Evolutionary conservation across 371 early-diverging fungal genomes (phyloP).

Genomic region (Capillidium rhysosporum): DNA sequence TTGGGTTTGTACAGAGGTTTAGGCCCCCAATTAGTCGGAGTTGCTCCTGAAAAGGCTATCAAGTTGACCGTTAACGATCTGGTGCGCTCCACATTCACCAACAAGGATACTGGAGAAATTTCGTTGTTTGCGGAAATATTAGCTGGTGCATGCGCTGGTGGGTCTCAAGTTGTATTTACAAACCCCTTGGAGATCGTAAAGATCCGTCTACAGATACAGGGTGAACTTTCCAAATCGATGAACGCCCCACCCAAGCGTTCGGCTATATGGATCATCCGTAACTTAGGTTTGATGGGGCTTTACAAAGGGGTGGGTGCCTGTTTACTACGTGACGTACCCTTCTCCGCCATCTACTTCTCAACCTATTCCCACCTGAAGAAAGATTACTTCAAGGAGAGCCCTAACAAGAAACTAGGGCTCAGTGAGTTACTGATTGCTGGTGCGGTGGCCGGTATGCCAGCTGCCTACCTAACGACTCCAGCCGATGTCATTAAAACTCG

Average conservation of each 20-base stretch:
- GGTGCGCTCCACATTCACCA: slow-evolving; percentile 48
- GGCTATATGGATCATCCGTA: slow-evolving; percentile 76
- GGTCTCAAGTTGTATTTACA: slow-evolving; percentile 52
- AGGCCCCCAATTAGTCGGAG: slow-evolving; percentile 77
- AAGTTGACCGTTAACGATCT: slow-evolving; percentile 93
- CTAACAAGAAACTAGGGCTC: slow-evolving; percentile 45
- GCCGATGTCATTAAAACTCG: slow-evolving; percentile 98
- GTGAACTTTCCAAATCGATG: slow-evolving; percentile 36
- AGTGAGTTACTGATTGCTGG: slow-evolving; percentile 73
- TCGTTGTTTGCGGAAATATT: slow-evolving; percentile 48
- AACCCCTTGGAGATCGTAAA: slow-evolving; percentile 97
- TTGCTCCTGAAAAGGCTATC: slow-evolving; percentile 93
- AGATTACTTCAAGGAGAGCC: slow-evolving; percentile 51
- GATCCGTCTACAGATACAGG: slow-evolving; percentile 86
- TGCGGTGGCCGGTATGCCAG: slow-evolving; percentile 92
- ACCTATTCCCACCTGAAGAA: slow-evolving; percentile 81
- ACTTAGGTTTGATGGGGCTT: slow-evolving; percentile 79
- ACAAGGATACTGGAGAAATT: slow-evolving; percentile 44
- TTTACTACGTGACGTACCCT: slow-evolving; percentile 88
- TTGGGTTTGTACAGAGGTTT: slow-evolving; percentile 83
- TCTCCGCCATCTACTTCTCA: slow-evolving; percentile 93
- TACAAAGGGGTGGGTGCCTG: slow-evolving; percentile 92
- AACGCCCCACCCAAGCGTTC: slow-evolving; percentile 39
- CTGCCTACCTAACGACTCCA: slow-evolving; percentile 91
- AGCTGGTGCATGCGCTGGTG: slow-evolving; percentile 80